Conservation (phyloP, 2,329 filamentous ascomycete species). For the Paraphoma chrysanthemicola region DNA sequence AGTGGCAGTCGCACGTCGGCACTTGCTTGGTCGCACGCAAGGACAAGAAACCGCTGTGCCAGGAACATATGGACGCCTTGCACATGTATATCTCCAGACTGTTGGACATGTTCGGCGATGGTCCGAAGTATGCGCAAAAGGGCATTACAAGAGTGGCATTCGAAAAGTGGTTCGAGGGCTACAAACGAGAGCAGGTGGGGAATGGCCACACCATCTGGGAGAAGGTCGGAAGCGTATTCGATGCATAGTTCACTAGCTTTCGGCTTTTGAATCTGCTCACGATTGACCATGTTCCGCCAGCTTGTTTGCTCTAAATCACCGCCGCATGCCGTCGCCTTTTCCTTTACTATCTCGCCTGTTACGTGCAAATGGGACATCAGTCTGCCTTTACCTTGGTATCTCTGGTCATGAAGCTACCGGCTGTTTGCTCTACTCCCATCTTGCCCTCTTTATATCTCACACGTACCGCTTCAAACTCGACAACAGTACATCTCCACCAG, state of each 20-base stretch:
- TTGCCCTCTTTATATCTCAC: background rate
- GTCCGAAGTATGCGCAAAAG: background rate
- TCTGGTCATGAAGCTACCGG: too few species aligned
- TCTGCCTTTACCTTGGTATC: background rate
- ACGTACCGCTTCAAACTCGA: too few species aligned
- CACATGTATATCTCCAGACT: slow-evolving; percentile 3
- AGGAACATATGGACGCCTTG: slow-evolving; percentile 1
- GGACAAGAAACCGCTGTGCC: background rate
- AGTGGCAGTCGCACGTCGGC: slow-evolving; percentile 1
- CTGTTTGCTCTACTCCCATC: background rate
- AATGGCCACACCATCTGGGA: background rate
- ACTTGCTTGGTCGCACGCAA: slow-evolving; percentile 2
- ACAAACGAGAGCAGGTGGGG: background rate
- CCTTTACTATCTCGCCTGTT: background rate
- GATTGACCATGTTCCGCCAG: too few species aligned
- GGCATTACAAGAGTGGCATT: background rate
- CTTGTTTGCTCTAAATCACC: too few species aligned
- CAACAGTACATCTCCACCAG: background rate
- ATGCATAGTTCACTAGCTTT: background rate
- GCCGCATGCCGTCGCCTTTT: background rate
- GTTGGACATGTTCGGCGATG: slow-evolving; percentile 1
- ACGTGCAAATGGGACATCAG: background rate
- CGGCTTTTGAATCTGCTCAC: too few species aligned
- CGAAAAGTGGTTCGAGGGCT: background rate
- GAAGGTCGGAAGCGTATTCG: background rate